Evolutionary conservation across 345 rosid species (phyloP).

Genomic region (Isatis tinctoria): DNA sequence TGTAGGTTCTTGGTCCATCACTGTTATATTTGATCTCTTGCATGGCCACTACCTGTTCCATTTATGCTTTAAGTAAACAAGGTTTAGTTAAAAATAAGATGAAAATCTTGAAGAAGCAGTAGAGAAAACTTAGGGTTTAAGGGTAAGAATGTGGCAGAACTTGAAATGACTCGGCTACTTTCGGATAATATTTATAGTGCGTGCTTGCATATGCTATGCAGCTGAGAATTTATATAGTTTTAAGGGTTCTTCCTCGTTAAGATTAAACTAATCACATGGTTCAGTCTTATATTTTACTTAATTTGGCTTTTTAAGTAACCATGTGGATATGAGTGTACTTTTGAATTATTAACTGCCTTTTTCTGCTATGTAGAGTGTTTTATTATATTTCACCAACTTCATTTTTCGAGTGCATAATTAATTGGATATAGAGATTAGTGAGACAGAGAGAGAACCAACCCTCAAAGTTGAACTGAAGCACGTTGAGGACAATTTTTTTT

Average conservation of each 20-base stretch:
- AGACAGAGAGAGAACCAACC: background rate
- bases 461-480: conserved; percentile 7
- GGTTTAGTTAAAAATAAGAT: background rate
- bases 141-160: background rate
- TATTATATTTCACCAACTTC: background rate
- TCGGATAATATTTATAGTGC: conserved; percentile 2
- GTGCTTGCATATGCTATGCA: conserved; percentile 6
- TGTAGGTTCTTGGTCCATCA: conserved; percentile 25
- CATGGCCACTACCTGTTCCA: conserved; percentile 26
- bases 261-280: conserved; percentile 24
- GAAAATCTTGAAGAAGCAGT: background rate
- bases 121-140: conserved; percentile 7
- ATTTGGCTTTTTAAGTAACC: conserved; percentile 14
- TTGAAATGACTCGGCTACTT: background rate
- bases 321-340: conserved; percentile 12
- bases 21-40: conserved; percentile 34
- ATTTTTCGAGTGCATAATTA: background rate
- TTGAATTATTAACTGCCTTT: conserved; percentile 8
- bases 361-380: background rate
- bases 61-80: background rate
- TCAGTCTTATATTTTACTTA: background rate
- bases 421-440: background rate
- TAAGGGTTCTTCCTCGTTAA: conserved; percentile 24
- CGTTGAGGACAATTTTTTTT: background rate
- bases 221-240: background rate